phyloP scores from a whole-genome alignment of 805 yeast species.

The Ogataea trehalophila region DNA sequence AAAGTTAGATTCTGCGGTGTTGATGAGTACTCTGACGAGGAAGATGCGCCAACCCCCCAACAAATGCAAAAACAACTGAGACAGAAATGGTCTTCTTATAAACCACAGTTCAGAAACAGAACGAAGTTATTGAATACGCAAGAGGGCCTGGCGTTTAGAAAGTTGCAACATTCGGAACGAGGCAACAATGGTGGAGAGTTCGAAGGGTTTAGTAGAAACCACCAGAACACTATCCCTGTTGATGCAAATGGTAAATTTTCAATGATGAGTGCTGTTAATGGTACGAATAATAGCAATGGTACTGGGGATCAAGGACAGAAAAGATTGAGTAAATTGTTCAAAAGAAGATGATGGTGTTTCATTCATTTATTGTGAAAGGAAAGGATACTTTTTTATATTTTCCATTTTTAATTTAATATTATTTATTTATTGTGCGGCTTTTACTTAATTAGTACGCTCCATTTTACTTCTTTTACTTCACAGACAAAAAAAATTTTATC shows the following conservation, averaged over 20 bases:
- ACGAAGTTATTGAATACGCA: conserved; percentile 29
- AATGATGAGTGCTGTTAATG: conserved; percentile 28
- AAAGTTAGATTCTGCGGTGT: conserved; percentile 52
- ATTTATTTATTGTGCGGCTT: too few species aligned
- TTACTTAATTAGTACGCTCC: too few species aligned
- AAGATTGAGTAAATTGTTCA: conserved; percentile 26
- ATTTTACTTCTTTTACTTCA: too few species aligned
- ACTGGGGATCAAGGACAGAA: conserved; percentile 8
- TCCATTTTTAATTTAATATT: too few species aligned
- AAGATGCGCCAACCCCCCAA: conserved; percentile 48
- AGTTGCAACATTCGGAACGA: conserved; percentile 14
- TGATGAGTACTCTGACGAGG: conserved; percentile 45
- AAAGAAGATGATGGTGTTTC: conserved; percentile 19
- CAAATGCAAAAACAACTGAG: conserved; percentile 31
- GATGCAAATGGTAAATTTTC: conserved; percentile 26
- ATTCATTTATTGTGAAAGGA: neutral
- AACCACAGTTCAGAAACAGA: conserved; percentile 28
- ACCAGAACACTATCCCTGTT: conserved; percentile 13
- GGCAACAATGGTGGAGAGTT: conserved; percentile 9
- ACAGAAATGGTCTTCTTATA: conserved; percentile 31
- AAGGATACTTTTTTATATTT: neutral
- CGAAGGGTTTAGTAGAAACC: conserved; percentile 21
- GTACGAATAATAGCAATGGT: conserved; percentile 1
- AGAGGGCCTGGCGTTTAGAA: conserved; percentile 34
- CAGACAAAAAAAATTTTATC: too few species aligned